These are phyloP conservation scores for Nemania sp. DNA, from an alignment of 2,329 filamentous ascomycete species.

Conservation along the genomic window DNA sequence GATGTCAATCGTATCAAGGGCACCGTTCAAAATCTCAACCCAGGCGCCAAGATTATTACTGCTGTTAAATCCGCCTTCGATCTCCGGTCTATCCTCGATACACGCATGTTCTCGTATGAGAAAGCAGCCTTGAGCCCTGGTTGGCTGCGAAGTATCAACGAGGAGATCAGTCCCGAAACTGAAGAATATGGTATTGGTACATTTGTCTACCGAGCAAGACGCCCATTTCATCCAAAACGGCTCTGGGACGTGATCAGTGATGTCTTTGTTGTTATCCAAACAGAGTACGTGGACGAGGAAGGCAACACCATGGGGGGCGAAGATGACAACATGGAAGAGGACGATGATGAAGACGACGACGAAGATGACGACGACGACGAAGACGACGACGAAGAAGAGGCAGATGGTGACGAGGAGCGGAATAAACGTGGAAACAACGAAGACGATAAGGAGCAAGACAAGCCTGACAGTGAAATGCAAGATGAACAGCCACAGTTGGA, in stretches of 20 bases:
- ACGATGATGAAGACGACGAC: conserved; percentile 30
- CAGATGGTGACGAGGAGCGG: conserved; percentile 32
- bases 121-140: conserved; percentile 67
- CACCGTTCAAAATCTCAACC: conserved; percentile 66
- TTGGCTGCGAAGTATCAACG: conserved; percentile 71
- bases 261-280: conserved; percentile 54
- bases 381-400: conserved; percentile 23
- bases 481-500: conserved; percentile 35
- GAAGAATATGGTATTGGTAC: conserved; percentile 73
- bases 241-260: conserved; percentile 51
- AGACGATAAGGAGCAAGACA: conserved; percentile 28
- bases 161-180: conserved; percentile 72
- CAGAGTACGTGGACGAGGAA: conserved; percentile 46
- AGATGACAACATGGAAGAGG: conserved; percentile 27
- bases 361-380: conserved; percentile 29
- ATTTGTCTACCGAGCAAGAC: conserved; percentile 67
- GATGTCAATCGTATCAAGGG: conserved; percentile 51
- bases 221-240: conserved; percentile 55
- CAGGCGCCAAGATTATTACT: conserved; percentile 65
- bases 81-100: conserved; percentile 66
- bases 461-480: conserved; percentile 26
- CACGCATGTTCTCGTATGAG: conserved; percentile 65
- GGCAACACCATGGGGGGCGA: conserved; percentile 30
- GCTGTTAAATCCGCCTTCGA: conserved; percentile 56
- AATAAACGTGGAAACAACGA: no score